Evolutionary conservation across 2,329 filamentous ascomycete species (phyloP).

Genomic region (Fusarium staphyleae): DNA sequence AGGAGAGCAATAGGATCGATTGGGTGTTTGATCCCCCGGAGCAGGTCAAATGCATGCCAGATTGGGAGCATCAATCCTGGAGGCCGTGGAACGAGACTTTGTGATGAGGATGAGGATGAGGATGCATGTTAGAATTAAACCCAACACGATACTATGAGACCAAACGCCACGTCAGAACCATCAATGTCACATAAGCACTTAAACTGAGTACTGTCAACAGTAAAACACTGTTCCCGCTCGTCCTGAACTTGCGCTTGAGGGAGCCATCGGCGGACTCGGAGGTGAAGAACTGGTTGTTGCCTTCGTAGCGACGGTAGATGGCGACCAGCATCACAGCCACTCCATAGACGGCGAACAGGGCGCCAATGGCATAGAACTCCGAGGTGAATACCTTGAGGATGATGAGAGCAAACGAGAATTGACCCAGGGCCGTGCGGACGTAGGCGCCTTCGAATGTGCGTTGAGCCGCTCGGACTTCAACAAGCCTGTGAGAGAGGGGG

Average conservation of each 20-base stretch:
- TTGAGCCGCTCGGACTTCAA: slow-evolving; percentile 93
- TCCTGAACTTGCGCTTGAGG: slow-evolving; percentile 63
- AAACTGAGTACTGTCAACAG: slow-evolving; percentile 64
- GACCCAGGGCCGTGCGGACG: slow-evolving; percentile 89
- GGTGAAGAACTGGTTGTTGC: slow-evolving; percentile 91
- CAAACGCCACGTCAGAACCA: slow-evolving; percentile 62
- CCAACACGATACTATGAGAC: slow-evolving; percentile 27
- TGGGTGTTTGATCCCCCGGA: slow-evolving; percentile 55
- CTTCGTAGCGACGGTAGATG: slow-evolving; percentile 85
- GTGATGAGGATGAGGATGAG: not conserved
- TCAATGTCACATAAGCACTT: slow-evolving; percentile 62
- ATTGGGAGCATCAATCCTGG: slow-evolving; percentile 52
- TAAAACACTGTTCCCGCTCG: slow-evolving; percentile 68
- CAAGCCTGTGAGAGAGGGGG: slow-evolving; percentile 60
- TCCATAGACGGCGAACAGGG: slow-evolving; percentile 91
- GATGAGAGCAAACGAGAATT: slow-evolving; percentile 94
- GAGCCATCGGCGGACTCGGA: slow-evolving; percentile 44
- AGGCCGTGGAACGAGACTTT: slow-evolving; percentile 46
- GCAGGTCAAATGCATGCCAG: slow-evolving; percentile 57
- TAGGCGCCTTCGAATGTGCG: slow-evolving; percentile 98
- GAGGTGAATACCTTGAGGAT: slow-evolving; percentile 92
- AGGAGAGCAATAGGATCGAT: slow-evolving; percentile 44
- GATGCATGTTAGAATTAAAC: too few species aligned
- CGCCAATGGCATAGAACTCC: slow-evolving; percentile 97
- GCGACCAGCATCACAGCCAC: slow-evolving; percentile 83